Base-by-base conservation (phyloP, 2,329 filamentous ascomycete genomes). In the Sarocladium brachiariae region DNA sequence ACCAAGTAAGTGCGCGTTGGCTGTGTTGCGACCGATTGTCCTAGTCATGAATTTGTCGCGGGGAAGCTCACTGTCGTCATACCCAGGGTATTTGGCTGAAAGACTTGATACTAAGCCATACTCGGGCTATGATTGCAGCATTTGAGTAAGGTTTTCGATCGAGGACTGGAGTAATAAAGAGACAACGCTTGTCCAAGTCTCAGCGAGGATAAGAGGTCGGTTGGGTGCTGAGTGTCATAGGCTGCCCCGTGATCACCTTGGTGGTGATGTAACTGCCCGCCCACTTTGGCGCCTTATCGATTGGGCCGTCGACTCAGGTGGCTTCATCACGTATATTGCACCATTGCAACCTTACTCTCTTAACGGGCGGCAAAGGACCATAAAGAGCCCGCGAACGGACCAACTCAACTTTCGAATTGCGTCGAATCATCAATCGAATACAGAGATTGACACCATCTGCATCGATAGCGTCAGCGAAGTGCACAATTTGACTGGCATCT, bases 261-360 rank as follows among this genome's bases (percentile, higher is more conserved):
- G 39, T 27, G 23, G 39, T 43, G 39, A 43, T 43, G 39, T 23
- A 43, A 43, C 39, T 23, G 23, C 16, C 16, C 43, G 46, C 47
- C 54, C 51, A 25, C 46, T 23, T 49, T 30, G 27, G 27, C 21
- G 46, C n/a, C 18, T 60, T 63, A 63, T 63, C 61, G 61, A 63
- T 63, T n/a, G n/a, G 63, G 23, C n/a, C 7, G 27, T 7, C 27
- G n/a, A 3, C 39, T 43, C 27, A 23, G 39, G 39, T 23, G 27
- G 21, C 37, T 39, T n/a, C n/a, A n/a, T n/a, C n/a, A n/a, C n/a
- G n/a, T n/a, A n/a, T n/a, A n/a, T n/a, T n/a, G n/a, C n/a, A n/a
- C n/a, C n/a, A n/a, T n/a, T n/a, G n/a, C n/a, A n/a, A n/a, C n/a
- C n/a, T n/a, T n/a, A n/a, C n/a, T n/a, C n/a, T n/a, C n/a, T n/a